Percentiles rank a stretch among this genome's conserved stretches.
Conservation (phyloP, 2,329 filamentous ascomycete species). For the Penicillium sp. region DNA sequence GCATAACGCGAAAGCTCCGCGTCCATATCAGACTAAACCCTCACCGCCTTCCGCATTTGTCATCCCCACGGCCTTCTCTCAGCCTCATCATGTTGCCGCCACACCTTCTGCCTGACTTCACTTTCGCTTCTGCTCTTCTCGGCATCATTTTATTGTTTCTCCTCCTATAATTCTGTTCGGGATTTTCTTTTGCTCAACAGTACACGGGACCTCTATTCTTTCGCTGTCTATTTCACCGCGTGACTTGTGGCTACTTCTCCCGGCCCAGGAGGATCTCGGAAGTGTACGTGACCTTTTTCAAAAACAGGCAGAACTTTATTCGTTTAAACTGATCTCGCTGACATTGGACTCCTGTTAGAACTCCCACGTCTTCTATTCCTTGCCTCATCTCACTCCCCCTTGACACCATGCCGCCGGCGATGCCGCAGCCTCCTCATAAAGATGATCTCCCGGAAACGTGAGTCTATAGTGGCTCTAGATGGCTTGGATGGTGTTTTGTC, state of each 20-base stretch:
- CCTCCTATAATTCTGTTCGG: too few relatives aligned
- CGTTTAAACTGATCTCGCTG: neutral
- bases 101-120: conserved; percentile 18
- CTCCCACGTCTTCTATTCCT: neutral
- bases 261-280: conserved; percentile 4
- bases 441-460: conserved; percentile 59
- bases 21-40: neutral
- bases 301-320: neutral
- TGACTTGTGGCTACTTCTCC: conserved; percentile 15
- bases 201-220: neutral
- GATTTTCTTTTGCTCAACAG: neutral
- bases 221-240: conserved; percentile 4
- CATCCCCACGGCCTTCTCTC: conserved; percentile 18
- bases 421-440: conserved; percentile 49
- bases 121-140: conserved; percentile 2
- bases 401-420: conserved; percentile 34
- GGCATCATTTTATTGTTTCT: neutral
- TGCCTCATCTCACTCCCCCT: neutral
- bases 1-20: neutral
- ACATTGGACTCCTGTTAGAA: neutral
- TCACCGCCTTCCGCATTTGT: conserved; percentile 23
- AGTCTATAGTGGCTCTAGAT: conserved; percentile 29
- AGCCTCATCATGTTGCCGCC: conserved; percentile 19
- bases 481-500: conserved; percentile 1
- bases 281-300: conserved; percentile 1